Conservation (phyloP, 495 filamentous ascomycete species). For the Pseudomonodictys pantanalensis region DNA sequence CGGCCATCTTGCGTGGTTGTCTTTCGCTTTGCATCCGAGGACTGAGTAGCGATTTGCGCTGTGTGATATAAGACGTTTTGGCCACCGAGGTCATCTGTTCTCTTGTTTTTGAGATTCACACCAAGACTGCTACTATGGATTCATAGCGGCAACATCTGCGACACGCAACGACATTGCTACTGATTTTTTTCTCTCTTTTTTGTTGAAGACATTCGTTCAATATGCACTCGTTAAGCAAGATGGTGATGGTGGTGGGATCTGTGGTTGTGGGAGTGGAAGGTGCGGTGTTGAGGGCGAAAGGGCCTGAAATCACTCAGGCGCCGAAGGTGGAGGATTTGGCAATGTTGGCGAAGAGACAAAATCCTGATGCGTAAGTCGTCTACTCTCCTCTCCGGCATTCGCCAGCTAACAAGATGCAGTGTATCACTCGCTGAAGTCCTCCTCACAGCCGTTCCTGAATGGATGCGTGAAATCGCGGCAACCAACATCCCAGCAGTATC, state of each 20-base stretch:
- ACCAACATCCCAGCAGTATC: conserved; percentile 31
- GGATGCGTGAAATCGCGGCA: conserved; percentile 22
- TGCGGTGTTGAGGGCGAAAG: background rate
- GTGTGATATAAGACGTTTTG: too few relatives aligned
- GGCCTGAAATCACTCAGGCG: background rate
- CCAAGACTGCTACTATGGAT: background rate
- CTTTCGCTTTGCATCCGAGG: too few relatives aligned
- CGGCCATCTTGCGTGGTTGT: background rate
- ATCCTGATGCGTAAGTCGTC: background rate
- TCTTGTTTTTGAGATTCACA: background rate
- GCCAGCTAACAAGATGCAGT: conserved; percentile 4
- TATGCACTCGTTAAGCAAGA: background rate
- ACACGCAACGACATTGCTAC: background rate
- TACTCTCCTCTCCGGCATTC: background rate
- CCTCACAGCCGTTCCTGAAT: conserved; percentile 27
- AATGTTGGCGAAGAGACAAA: background rate
- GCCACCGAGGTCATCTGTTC: too few relatives aligned
- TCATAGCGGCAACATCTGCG: background rate
- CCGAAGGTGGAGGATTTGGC: background rate
- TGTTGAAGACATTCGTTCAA: background rate
- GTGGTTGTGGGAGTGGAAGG: background rate
- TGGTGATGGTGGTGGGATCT: background rate
- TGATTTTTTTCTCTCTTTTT: background rate
- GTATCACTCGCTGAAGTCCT: conserved; percentile 27
- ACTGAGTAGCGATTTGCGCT: too few relatives aligned